These are phyloP conservation scores for Eucalyptus sideroxylon DNA, from an alignment of 345 rosid species.

Conservation along the genomic window DNA sequence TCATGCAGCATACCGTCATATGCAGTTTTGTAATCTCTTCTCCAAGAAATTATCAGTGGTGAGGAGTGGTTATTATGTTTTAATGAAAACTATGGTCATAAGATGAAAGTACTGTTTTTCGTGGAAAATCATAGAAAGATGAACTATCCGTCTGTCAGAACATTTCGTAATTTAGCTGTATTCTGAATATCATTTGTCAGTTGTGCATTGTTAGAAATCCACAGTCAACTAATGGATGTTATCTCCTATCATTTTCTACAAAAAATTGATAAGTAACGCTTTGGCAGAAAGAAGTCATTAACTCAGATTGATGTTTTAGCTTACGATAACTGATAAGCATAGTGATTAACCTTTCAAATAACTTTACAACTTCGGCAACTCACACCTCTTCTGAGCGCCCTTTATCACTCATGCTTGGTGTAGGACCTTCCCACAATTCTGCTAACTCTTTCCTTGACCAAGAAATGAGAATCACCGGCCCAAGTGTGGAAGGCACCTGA, in stretches of 20 bases:
- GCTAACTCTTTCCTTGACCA: conserved; percentile 73
- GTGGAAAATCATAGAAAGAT: neutral
- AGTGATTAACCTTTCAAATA: neutral
- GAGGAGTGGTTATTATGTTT: neutral
- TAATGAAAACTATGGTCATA: neutral
- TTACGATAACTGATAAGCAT: neutral
- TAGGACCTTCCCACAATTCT: conserved; percentile 88
- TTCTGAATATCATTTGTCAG: neutral
- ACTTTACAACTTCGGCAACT: conserved; percentile 20
- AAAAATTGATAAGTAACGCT: neutral
- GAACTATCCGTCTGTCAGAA: neutral
- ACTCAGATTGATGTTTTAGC: neutral
- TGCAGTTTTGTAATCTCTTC: neutral
- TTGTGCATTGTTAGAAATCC: neutral
- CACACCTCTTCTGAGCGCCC: conserved; percentile 60
- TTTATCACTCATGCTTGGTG: conserved; percentile 36
- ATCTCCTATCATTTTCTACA: neutral
- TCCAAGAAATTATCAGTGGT: neutral
- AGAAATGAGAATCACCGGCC: conserved; percentile 71
- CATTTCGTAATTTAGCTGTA: neutral
- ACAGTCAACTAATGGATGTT: neutral
- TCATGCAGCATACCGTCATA: neutral
- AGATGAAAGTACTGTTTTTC: neutral
- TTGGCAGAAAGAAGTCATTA: neutral
- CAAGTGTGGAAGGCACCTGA: conserved; percentile 88